phyloP scores from a whole-genome alignment of 805 yeast species.

The Saccharomycopsis babjevae region DNA sequence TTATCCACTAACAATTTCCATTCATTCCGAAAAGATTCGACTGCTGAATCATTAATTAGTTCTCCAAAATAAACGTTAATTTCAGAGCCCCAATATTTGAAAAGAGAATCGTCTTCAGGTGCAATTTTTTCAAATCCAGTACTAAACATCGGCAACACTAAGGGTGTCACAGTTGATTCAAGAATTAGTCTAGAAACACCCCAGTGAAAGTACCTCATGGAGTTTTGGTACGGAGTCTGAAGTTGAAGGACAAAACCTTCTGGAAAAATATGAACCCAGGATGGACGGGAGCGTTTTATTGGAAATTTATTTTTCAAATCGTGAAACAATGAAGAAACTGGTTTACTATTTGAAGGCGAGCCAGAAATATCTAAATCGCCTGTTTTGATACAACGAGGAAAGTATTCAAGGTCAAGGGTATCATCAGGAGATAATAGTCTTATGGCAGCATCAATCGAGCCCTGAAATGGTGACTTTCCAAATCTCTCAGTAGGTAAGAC shows the following conservation, averaged over 20 bases:
- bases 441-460: constrained; percentile 78
- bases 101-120: constrained; percentile 61
- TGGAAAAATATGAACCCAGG: constrained; percentile 93
- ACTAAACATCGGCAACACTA: constrained; percentile 76
- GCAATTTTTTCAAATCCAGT: constrained; percentile 80
- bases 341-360: not conserved
- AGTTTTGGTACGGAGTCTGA: constrained; percentile 65
- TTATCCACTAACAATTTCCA: constrained; percentile 60
- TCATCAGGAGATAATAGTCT: constrained; percentile 72
- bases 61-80: constrained; percentile 65
- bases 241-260: constrained; percentile 89
- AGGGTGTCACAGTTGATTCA: constrained; percentile 76
- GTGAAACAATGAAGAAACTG: not conserved
- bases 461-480: constrained; percentile 91
- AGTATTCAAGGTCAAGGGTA: constrained; percentile 35
- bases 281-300: constrained; percentile 49
- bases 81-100: constrained; percentile 55
- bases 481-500: constrained; percentile 79
- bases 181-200: constrained; percentile 78
- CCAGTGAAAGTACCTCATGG: constrained; percentile 95
- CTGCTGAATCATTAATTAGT: constrained; percentile 48
- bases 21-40: constrained; percentile 50
- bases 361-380: not conserved
- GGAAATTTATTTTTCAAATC: constrained; percentile 28
- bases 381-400: constrained; percentile 20